Evolutionary conservation across 176 grass and related monocot species (phyloP).

Genomic region (Bonia amplexicaulis): DNA sequence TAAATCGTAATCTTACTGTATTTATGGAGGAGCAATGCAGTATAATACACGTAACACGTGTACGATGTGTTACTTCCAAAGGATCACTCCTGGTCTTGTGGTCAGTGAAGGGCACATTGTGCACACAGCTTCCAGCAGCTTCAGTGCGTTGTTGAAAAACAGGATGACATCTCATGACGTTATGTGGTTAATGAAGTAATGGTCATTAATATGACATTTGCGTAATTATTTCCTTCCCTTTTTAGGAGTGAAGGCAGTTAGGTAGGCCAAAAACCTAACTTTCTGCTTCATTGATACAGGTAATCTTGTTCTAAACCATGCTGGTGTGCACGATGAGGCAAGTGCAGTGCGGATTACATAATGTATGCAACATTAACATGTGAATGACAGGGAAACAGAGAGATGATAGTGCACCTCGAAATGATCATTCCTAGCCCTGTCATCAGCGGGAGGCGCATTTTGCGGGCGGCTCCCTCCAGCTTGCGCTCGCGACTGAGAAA

Average conservation of each 20-base stretch:
- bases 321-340: neutral
- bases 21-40: neutral
- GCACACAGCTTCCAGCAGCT: neutral
- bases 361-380: neutral
- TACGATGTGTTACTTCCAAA: neutral
- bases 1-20: neutral
- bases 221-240: neutral
- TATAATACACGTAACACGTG: neutral
- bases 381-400: neutral
- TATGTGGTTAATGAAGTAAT: neutral
- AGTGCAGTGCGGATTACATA: neutral
- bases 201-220: neutral
- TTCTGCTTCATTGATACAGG: neutral
- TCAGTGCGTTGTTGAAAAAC: neutral
- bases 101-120: neutral
- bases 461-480: neutral
- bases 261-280: neutral
- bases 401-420: neutral
- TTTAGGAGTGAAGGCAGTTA: neutral
- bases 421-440: slow-evolving; percentile 20
- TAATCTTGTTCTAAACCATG: neutral
- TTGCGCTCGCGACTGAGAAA: neutral
- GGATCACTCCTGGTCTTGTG: slow-evolving; percentile 5
- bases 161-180: neutral
- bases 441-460: slow-evolving; percentile 10